Percentiles rank a stretch among this genome's conserved stretches.
phyloP scores from a whole-genome alignment of 345 rosid genomes.

The Brassica cretica region DNA sequence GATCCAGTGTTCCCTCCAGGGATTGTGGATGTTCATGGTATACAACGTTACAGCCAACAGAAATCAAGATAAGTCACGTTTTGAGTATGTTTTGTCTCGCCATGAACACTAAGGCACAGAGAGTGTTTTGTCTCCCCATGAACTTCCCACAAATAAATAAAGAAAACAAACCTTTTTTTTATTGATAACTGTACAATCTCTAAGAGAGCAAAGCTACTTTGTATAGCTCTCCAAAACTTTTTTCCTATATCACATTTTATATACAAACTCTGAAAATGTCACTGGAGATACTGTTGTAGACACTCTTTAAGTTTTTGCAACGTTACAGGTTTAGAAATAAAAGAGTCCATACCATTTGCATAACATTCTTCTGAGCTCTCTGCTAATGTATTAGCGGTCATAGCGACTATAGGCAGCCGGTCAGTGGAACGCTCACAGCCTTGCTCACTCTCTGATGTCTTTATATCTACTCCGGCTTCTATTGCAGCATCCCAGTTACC shows the following conservation, averaged over 20 bases:
- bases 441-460: constrained; percentile 3
- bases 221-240: constrained; percentile 55
- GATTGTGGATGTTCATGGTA: constrained; percentile 57
- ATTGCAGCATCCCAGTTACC: constrained; percentile 87
- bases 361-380: constrained; percentile 93
- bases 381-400: constrained; percentile 88
- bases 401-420: constrained; percentile 79
- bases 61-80: constrained; percentile 42
- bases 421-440: neutral
- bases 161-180: constrained; percentile 16
- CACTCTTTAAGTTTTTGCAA: constrained; percentile 77
- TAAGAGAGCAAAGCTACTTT: constrained; percentile 32
- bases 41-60: constrained; percentile 56
- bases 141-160: constrained; percentile 26
- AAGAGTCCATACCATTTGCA: constrained; percentile 82
- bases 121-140: no score
- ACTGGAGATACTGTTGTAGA: constrained; percentile 58
- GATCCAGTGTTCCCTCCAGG: constrained; percentile 77
- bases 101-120: no score
- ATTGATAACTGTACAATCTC: constrained; percentile 38
- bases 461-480: constrained; percentile 66
- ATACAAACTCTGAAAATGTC: constrained; percentile 50
- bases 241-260: constrained; percentile 48
- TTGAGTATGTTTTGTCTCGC: neutral
- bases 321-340: constrained; percentile 88